A percentile compares a stretch with the other conserved stretches of the same genome.
Evolutionary conservation across 306 rosid species (phyloP).

Genomic region (Bauhinia variegata): DNA sequence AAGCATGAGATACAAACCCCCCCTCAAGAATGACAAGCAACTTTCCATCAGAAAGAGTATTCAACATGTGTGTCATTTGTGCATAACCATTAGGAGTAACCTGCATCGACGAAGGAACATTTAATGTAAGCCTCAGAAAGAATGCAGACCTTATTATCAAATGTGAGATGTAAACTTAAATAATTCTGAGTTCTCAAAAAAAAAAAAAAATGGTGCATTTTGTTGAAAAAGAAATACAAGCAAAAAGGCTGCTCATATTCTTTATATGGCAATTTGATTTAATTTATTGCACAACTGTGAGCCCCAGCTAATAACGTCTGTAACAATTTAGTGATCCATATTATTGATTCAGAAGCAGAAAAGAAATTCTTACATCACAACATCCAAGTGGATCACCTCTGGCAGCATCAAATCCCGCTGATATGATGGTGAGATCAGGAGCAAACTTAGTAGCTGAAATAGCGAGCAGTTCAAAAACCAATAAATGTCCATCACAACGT

Average conservation of each 20-base stretch:
- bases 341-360: conserved; percentile 5
- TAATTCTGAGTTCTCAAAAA: conserved; percentile 17
- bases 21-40: conserved; percentile 97
- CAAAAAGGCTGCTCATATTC: conserved; percentile 12
- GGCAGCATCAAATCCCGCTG: conserved; percentile 99
- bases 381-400: conserved; percentile 98
- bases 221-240: conserved; percentile 9
- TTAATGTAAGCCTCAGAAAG: conserved; percentile 22
- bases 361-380: conserved; percentile 74
- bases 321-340: conserved; percentile 17
- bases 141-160: conserved; percentile 11
- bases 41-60: conserved; percentile 79
- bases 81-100: conserved; percentile 94
- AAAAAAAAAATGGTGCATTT: conserved; percentile 19
- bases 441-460: conserved; percentile 84
- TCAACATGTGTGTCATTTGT: conserved; percentile 84
- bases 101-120: conserved; percentile 52
- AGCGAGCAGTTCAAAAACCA: conserved; percentile 30
- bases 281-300: conserved; percentile 23
- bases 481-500: conserved; percentile 9
- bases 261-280: conserved; percentile 26
- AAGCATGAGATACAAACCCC: conserved; percentile 71
- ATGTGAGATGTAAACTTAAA: background rate
- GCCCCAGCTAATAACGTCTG: background rate
- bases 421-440: conserved; percentile 91